Evolutionary conservation across 495 filamentous ascomycete species (phyloP).

Genomic region (Talaromyces thailandensis): DNA sequence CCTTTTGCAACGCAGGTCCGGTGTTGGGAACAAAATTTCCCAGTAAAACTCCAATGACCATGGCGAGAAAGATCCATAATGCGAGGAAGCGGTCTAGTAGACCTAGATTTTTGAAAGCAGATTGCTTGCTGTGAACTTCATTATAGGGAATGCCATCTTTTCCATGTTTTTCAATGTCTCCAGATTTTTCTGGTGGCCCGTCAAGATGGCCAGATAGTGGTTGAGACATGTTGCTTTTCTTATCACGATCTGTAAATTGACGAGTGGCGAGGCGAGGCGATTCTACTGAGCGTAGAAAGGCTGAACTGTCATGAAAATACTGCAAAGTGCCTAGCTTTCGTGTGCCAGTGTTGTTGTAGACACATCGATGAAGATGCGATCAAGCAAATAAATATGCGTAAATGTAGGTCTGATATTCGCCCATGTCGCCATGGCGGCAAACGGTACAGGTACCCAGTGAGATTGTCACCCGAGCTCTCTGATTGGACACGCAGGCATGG

Average conservation of each 20-base stretch:
- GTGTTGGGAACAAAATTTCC: conserved; percentile 66
- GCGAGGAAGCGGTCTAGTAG: conserved; percentile 71
- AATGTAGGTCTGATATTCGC: neutral
- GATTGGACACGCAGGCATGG: neutral
- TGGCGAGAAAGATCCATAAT: conserved; percentile 80
- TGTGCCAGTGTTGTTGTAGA: too few species aligned
- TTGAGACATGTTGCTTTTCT: neutral
- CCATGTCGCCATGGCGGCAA: neutral
- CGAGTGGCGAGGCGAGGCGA: neutral
- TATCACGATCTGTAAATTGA: neutral
- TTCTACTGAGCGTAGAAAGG: neutral
- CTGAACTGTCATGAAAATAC: neutral
- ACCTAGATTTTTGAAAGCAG: conserved; percentile 47
- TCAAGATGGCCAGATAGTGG: neutral
- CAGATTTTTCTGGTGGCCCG: neutral
- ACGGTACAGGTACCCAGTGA: neutral
- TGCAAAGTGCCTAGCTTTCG: neutral
- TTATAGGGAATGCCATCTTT: neutral
- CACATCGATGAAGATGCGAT: neutral
- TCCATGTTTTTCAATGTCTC: conserved; percentile 7
- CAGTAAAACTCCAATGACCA: conserved; percentile 69
- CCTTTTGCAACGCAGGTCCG: conserved; percentile 55
- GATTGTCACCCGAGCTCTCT: neutral
- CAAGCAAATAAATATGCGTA: neutral
- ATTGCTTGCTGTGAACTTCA: conserved; percentile 6